Conservation (phyloP, 371 early-diverging fungal species). For the Mucor lusitanicus region DNA sequence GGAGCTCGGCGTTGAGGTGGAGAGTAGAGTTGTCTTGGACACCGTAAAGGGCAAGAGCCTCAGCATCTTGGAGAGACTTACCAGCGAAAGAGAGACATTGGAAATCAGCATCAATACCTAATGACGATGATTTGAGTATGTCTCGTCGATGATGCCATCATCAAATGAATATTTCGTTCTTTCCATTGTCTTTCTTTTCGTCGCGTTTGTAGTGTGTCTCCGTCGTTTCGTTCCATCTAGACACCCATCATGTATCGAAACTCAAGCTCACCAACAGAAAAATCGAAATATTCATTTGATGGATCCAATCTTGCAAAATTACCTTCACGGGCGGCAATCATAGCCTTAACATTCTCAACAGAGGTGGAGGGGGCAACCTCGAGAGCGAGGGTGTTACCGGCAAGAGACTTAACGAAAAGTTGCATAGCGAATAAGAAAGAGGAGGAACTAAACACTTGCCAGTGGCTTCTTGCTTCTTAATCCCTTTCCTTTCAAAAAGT, state of each 20-base stretch:
- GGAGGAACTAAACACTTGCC: constrained; percentile 5
- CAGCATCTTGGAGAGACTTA: constrained; percentile 87
- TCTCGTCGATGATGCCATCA: no score
- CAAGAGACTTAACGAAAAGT: constrained; percentile 85
- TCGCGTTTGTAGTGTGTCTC: not conserved
- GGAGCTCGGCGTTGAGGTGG: constrained; percentile 75
- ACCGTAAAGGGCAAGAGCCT: constrained; percentile 72
- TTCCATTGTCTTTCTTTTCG: not conserved
- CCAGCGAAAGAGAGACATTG: constrained; percentile 94
- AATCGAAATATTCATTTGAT: not conserved
- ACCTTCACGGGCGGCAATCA: constrained; percentile 91
- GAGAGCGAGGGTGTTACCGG: constrained; percentile 84
- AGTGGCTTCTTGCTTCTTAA: constrained; percentile 11
- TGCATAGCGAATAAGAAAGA: constrained; percentile 61
- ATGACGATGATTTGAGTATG: not conserved
- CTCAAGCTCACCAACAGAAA: not conserved
- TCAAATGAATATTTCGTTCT: not conserved
- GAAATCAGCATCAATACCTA: constrained; percentile 89
- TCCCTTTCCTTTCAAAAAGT: constrained; percentile 2
- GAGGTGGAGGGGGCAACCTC: constrained; percentile 76
- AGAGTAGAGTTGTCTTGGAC: constrained; percentile 92
- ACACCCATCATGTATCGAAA: not conserved
- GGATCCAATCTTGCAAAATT: constrained; percentile 15
- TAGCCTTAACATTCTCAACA: constrained; percentile 83
- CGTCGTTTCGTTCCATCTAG: not conserved